A percentile compares a stretch with the other conserved stretches of the same genome.
Evolutionary conservation across 2,329 filamentous ascomycete species (phyloP).

Genomic region (Exophiala calicioides): DNA sequence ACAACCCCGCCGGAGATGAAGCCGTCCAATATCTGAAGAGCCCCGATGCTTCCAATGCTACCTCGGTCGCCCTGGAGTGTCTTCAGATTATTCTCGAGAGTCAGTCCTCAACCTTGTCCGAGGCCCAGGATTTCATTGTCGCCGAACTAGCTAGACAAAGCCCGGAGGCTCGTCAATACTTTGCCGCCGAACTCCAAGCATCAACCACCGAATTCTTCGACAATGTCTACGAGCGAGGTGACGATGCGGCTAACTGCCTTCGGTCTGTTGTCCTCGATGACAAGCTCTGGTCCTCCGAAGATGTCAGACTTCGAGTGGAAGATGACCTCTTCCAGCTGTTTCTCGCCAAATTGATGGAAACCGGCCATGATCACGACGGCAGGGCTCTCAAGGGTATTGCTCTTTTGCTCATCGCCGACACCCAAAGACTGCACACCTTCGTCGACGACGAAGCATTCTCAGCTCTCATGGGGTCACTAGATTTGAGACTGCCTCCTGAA

Average conservation of each 20-base stretch:
- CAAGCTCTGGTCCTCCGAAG: conserved; percentile 46
- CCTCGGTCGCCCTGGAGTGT: conserved; percentile 43
- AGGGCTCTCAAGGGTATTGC: conserved; percentile 63
- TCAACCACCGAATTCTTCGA: conserved; percentile 52
- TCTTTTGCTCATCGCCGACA: conserved; percentile 58
- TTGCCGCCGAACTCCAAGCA: conserved; percentile 44
- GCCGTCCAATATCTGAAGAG: conserved; percentile 45
- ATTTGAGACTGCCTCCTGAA: conserved; percentile 73
- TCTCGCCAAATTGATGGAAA: conserved; percentile 86
- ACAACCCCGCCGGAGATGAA: conserved; percentile 48
- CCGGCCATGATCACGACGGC: conserved; percentile 71
- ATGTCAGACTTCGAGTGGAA: conserved; percentile 46
- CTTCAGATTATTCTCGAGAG: conserved; percentile 45
- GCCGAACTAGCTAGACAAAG: conserved; percentile 48
- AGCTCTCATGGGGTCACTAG: conserved; percentile 81
- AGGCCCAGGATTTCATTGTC: conserved; percentile 49
- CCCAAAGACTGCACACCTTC: conserved; percentile 48
- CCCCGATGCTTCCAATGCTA: conserved; percentile 46
- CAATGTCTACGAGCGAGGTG: conserved; percentile 50
- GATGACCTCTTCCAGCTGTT: conserved; percentile 62
- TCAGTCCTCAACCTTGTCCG: conserved; percentile 39
- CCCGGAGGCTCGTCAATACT: conserved; percentile 44
- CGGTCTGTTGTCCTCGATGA: conserved; percentile 49
- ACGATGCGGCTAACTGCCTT: conserved; percentile 49
- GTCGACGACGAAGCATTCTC: conserved; percentile 74